phyloP scores from a whole-genome alignment of 2,329 filamentous ascomycete genomes.

The Phyllosticta citrichinensis region DNA sequence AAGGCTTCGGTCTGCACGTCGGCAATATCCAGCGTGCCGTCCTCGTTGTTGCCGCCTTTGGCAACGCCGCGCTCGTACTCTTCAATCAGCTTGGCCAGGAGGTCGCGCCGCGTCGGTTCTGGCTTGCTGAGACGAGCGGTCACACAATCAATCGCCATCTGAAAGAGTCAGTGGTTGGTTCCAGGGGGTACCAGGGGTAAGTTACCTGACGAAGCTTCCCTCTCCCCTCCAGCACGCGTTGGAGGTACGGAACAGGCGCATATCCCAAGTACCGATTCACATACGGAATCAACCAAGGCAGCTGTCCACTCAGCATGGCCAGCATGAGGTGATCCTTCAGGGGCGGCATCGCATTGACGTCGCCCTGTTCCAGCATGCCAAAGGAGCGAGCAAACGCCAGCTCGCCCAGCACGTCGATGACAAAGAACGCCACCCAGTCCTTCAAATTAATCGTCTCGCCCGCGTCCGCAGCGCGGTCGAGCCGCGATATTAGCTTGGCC shows the following conservation, averaged over 20 bases:
- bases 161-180: background rate
- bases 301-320: conserved; percentile 2
- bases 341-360: background rate
- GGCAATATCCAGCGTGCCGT: background rate
- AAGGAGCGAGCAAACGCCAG: conserved; percentile 4
- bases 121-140: background rate
- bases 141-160: background rate
- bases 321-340: conserved; percentile 6
- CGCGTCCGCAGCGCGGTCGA: background rate
- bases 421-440: conserved; percentile 3
- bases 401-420: conserved; percentile 10
- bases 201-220: background rate
- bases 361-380: background rate
- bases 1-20: conserved; percentile 10
- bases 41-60: background rate
- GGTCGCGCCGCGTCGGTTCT: background rate
- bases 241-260: background rate
- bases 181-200: background rate
- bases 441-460: conserved; percentile 4
- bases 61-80: background rate
- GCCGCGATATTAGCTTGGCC: background rate
- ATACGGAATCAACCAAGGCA: background rate
- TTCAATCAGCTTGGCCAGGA: background rate
- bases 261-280: background rate
- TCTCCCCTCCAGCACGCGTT: background rate